phyloP scores from a whole-genome alignment of 1,139 yeast genomes.

The Nakaseomyces uthaithaninus region DNA sequence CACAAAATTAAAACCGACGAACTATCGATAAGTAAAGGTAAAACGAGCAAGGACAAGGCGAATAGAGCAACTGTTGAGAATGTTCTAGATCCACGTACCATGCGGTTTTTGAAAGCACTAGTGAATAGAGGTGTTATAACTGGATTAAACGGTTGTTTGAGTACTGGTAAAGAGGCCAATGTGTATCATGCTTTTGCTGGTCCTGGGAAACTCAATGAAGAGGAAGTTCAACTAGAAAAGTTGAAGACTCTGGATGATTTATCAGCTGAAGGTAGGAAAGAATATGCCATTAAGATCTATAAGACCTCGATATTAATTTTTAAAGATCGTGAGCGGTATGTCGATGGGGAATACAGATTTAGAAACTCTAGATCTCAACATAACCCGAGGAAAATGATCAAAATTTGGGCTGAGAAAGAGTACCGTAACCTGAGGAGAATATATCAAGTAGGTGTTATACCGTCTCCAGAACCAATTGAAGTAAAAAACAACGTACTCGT shows the following conservation, averaged over 20 bases:
- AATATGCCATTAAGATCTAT: conserved; percentile 85
- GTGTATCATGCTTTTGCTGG: conserved; percentile 90
- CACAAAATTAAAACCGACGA: conserved; percentile 59
- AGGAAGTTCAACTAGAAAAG: conserved; percentile 10
- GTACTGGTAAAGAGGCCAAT: conserved; percentile 97
- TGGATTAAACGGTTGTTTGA: conserved; percentile 84
- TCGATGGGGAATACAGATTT: conserved; percentile 91
- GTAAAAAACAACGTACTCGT: conserved; percentile 84
- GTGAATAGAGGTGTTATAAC: conserved; percentile 76
- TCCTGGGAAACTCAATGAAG: conserved; percentile 30
- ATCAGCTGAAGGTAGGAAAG: conserved; percentile 32
- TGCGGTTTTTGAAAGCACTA: conserved; percentile 71
- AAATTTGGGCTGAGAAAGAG: conserved; percentile 98
- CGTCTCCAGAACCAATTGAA: conserved; percentile 87
- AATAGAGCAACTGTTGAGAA: conserved; percentile 96
- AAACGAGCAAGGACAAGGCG: conserved; percentile 68
- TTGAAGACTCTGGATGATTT: conserved; percentile 1
- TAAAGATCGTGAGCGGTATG: conserved; percentile 92
- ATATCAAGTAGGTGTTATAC: conserved; percentile 60
- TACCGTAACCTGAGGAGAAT: conserved; percentile 84
- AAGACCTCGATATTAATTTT: conserved; percentile 93
- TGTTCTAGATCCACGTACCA: conserved; percentile 90
- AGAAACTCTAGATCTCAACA: conserved; percentile 76
- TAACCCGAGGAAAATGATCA: conserved; percentile 95
- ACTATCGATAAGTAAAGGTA: conserved; percentile 43